Evolutionary conservation across 1,284 basidiomycete species (phyloP).

Genomic region (Gomphus sp.): DNA sequence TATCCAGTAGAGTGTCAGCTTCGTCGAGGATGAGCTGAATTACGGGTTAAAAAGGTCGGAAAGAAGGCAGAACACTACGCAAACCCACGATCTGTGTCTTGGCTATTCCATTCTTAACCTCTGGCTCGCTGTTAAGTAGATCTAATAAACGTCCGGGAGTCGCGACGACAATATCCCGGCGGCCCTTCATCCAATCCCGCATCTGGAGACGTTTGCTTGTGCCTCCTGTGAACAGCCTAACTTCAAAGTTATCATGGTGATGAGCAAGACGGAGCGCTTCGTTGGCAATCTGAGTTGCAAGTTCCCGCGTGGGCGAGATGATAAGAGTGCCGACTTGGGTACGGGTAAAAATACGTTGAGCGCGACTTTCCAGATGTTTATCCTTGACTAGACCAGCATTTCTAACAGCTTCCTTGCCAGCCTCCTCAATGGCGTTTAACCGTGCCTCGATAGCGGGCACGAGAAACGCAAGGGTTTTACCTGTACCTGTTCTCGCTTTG

Average conservation of each 20-base stretch:
- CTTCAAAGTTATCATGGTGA: slow-evolving; percentile 60
- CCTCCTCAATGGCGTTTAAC: slow-evolving; percentile 36
- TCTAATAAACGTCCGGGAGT: slow-evolving; percentile 90
- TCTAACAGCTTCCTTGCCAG: slow-evolving; percentile 28
- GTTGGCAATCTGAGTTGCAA: slow-evolving; percentile 88
- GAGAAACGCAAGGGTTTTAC: slow-evolving; percentile 88
- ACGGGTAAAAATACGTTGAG: slow-evolving; percentile 30
- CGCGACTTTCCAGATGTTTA: slow-evolving; percentile 21
- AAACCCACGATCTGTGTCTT: slow-evolving; percentile 50
- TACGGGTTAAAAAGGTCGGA: slow-evolving; percentile 9
- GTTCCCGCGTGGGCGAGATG: slow-evolving; percentile 90
- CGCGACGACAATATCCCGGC: slow-evolving; percentile 84
- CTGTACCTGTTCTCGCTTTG: slow-evolving; percentile 88
- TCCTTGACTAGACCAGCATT: slow-evolving; percentile 32
- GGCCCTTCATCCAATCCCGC: slow-evolving; percentile 51
- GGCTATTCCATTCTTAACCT: slow-evolving; percentile 43
- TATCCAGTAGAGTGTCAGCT: slow-evolving; percentile 91
- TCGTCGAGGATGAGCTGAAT: slow-evolving; percentile 83
- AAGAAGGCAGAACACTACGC: neutral
- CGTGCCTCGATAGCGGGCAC: slow-evolving; percentile 82
- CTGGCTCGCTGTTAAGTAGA: slow-evolving; percentile 56
- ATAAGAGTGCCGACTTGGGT: slow-evolving; percentile 68
- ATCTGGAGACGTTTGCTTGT: slow-evolving; percentile 59
- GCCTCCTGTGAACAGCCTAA: slow-evolving; percentile 80
- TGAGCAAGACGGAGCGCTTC: slow-evolving; percentile 68